A percentile compares a stretch with the other conserved stretches of the same genome.
phyloP scores from a whole-genome alignment of 345 rosid species.

The Eucalyptus marginata region DNA sequence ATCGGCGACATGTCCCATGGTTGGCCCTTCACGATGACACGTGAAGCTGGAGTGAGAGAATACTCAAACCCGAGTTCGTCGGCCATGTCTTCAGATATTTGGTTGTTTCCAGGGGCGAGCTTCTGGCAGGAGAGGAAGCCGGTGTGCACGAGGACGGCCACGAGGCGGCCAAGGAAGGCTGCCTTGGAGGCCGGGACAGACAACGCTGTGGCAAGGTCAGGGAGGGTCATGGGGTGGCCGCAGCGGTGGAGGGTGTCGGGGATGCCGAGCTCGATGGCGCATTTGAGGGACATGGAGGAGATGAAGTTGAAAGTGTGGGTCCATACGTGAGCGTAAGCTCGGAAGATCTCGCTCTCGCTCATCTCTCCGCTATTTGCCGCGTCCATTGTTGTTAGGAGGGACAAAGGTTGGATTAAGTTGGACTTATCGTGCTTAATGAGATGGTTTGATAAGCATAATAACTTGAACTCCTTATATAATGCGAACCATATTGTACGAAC shows the following conservation, averaged over 20 bases:
- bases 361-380: background rate
- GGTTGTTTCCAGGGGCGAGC: background rate
- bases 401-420: background rate
- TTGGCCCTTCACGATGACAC: background rate
- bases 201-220: conserved; percentile 11
- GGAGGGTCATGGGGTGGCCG: conserved; percentile 23
- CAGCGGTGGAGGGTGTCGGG: conserved; percentile 30
- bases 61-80: background rate
- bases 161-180: background rate
- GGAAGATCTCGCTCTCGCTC: conserved; percentile 1
- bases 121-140: background rate
- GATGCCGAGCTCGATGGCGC: conserved; percentile 31
- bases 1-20: background rate
- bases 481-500: background rate
- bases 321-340: conserved; percentile 24
- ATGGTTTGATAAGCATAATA: background rate
- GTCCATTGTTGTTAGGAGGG: background rate
- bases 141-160: background rate
- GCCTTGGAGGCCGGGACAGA: conserved; percentile 7
- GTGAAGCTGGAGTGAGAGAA: background rate
- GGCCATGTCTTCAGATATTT: background rate
- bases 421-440: background rate
- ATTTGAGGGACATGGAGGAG: conserved; percentile 29
- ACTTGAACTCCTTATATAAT: background rate
- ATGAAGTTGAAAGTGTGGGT: conserved; percentile 22